Evolutionary conservation across 352 stramenopile species (phyloP), one percentile per base, ranked within the genome.

Genomic region (Pythium pectinolyticum): DNA sequence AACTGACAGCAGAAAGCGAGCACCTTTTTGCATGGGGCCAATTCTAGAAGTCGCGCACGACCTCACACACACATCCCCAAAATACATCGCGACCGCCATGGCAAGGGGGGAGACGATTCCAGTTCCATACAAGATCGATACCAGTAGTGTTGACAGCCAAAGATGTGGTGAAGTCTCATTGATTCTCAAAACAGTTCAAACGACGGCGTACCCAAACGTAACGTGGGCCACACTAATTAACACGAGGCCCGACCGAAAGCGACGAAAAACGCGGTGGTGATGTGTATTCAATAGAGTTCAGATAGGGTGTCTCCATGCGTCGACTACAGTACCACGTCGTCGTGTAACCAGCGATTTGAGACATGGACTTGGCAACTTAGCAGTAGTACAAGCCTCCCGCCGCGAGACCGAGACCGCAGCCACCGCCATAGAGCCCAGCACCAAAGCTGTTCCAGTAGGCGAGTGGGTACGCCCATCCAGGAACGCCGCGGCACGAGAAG

Each of bases 391-490:
- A 47, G 15, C 60, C 56, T 19, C 47, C 41, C 8, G 17, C 59
- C 11, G 60, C 50, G 39, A 67, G 49, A 28, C 60, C 51, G 27
- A 67, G 50, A 10, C 49, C 60, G 41, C 60, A 67, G n/a, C 60
- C 60, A 31, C 50, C 60, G 20, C 51, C 60, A 37, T 67, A 67
- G 24, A 67, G 20, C 19, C 60, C 41, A 1, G 37, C 60, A 4
- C 60, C 60, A 31, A 52, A 75, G 30, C 52, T 31, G 61, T 79
- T 79, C 65, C 72, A 79, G 66, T 74, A 79, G 15, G 52, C 53
- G 31, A 79, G 28, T 60, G 68, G 68, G 48, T 79, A 79, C 14
- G 68, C 72, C 72, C 72, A 79, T 15, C 72, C 72, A 28, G 35
- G 25, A 15, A 65, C 19, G 1, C 71, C 71, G n/a, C 57, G 46